These are phyloP conservation scores for Leucaena leucocephala DNA, from an alignment of 306 rosid species.

Conservation along the genomic window DNA sequence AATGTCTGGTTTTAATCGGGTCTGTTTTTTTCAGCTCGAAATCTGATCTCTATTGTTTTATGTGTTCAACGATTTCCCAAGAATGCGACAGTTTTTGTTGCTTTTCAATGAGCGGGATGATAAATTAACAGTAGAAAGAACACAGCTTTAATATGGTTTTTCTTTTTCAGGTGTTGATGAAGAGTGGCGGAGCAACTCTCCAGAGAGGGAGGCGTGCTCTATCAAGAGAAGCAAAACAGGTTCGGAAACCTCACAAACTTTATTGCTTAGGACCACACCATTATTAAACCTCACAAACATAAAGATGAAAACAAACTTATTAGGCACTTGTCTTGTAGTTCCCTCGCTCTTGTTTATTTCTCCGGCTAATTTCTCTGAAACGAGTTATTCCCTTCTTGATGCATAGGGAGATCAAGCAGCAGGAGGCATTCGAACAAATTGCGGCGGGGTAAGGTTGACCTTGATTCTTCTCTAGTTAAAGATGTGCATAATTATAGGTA, in stretches of 20 bases:
- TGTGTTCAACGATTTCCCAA: slow-evolving; percentile 37
- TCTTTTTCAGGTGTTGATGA: slow-evolving; percentile 79
- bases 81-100: slow-evolving; percentile 14
- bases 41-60: slow-evolving; percentile 60
- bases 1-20: slow-evolving; percentile 31
- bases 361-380: slow-evolving; percentile 32
- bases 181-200: slow-evolving; percentile 70
- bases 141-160: slow-evolving; percentile 54
- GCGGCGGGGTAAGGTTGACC: slow-evolving; percentile 67
- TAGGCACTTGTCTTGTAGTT: slow-evolving; percentile 30
- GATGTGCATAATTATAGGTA: slow-evolving; percentile 86
- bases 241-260: slow-evolving; percentile 28
- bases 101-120: slow-evolving; percentile 43
- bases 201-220: slow-evolving; percentile 78
- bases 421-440: slow-evolving; percentile 62
- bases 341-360: background rate
- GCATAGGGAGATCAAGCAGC: slow-evolving; percentile 67
- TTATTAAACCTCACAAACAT: slow-evolving; percentile 37
- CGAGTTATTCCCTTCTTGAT: slow-evolving; percentile 34
- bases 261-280: slow-evolving; percentile 61
- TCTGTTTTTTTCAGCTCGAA: slow-evolving; percentile 44
- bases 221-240: slow-evolving; percentile 90
- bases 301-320: slow-evolving; percentile 21
- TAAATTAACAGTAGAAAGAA: slow-evolving; percentile 51
- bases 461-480: slow-evolving; percentile 69